These are phyloP conservation scores for Phytophthora meadii DNA, from an alignment of 352 stramenopile species.

Conservation along the genomic window DNA sequence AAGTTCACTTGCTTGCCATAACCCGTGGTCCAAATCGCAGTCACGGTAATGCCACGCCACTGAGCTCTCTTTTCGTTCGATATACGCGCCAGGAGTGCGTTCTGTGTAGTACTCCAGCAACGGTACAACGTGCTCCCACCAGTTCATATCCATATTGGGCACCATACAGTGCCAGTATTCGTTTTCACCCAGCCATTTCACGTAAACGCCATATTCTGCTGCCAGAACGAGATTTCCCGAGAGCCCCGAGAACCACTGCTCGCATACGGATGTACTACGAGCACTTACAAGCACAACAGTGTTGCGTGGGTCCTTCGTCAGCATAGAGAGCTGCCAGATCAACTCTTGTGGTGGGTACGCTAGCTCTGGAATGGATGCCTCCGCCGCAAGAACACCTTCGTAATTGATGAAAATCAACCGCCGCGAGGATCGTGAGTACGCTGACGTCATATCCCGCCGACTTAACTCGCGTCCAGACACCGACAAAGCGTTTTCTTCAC, in stretches of 20 bases:
- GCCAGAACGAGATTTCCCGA: slow-evolving; percentile 72
- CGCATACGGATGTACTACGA: slow-evolving; percentile 71
- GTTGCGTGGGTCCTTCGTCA: slow-evolving; percentile 77
- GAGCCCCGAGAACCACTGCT: slow-evolving; percentile 82
- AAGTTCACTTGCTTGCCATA: slow-evolving; percentile 92
- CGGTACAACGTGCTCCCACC: slow-evolving; percentile 82
- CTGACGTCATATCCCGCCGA: slow-evolving; percentile 87
- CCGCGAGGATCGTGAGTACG: slow-evolving; percentile 71
- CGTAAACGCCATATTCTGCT: slow-evolving; percentile 83
- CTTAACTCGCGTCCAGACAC: slow-evolving; percentile 80
- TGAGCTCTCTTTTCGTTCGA: slow-evolving; percentile 87
- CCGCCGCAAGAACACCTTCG: slow-evolving; percentile 84
- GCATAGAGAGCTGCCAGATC: slow-evolving; percentile 85
- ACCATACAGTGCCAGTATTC: slow-evolving; percentile 84
- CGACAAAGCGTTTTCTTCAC: slow-evolving; percentile 72
- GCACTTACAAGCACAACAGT: slow-evolving; percentile 82
- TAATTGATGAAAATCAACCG: slow-evolving; percentile 91
- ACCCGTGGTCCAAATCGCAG: slow-evolving; percentile 85
- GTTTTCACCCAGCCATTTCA: slow-evolving; percentile 72
- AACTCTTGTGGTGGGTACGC: slow-evolving; percentile 85
- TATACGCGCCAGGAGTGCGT: slow-evolving; percentile 82
- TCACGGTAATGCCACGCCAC: slow-evolving; percentile 92
- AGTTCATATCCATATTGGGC: slow-evolving; percentile 79
- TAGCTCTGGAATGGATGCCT: slow-evolving; percentile 88
- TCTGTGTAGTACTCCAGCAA: slow-evolving; percentile 88